Evolutionary conservation across 2,329 filamentous ascomycete genomes (phyloP).

Genomic region (Phialophora expanda): DNA sequence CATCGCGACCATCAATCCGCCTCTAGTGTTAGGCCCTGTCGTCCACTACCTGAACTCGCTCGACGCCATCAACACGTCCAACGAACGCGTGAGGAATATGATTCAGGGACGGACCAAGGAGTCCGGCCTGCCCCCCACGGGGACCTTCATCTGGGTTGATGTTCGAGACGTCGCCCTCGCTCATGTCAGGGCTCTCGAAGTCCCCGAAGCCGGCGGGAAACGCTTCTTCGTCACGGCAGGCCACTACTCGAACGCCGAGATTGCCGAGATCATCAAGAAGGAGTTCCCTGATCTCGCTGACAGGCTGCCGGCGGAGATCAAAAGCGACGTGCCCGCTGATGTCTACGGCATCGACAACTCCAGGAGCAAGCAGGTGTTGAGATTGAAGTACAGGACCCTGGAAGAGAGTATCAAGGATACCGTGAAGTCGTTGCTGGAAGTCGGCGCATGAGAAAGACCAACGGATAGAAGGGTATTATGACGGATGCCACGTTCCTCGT

Average conservation of each 20-base stretch:
- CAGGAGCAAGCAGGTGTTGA: constrained; percentile 49
- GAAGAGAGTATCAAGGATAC: constrained; percentile 49
- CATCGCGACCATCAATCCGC: constrained; percentile 66
- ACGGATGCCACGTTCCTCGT: not conserved
- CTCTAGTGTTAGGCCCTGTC: constrained; percentile 67
- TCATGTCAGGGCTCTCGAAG: constrained; percentile 55
- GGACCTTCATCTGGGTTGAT: constrained; percentile 64
- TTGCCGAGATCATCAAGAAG: constrained; percentile 51
- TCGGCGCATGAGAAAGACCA: constrained; percentile 46
- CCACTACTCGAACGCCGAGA: constrained; percentile 49
- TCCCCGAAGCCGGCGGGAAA: constrained; percentile 52
- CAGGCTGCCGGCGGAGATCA: constrained; percentile 54
- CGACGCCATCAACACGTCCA: constrained; percentile 73
- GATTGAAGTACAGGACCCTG: constrained; percentile 48
- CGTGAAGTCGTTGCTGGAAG: constrained; percentile 63
- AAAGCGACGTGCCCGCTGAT: constrained; percentile 61
- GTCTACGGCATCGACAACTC: constrained; percentile 52
- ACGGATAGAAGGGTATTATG: not conserved
- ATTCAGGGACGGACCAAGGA: constrained; percentile 36
- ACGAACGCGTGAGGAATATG: constrained; percentile 65
- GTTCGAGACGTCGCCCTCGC: constrained; percentile 57
- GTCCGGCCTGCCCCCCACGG: constrained; percentile 49
- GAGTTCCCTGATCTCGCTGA: constrained; percentile 50
- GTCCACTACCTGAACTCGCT: constrained; percentile 68
- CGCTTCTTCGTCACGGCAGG: constrained; percentile 54